Base-by-base conservation (phyloP, 805 yeast species). In the Saccharomycopsis fibuligera region DNA sequence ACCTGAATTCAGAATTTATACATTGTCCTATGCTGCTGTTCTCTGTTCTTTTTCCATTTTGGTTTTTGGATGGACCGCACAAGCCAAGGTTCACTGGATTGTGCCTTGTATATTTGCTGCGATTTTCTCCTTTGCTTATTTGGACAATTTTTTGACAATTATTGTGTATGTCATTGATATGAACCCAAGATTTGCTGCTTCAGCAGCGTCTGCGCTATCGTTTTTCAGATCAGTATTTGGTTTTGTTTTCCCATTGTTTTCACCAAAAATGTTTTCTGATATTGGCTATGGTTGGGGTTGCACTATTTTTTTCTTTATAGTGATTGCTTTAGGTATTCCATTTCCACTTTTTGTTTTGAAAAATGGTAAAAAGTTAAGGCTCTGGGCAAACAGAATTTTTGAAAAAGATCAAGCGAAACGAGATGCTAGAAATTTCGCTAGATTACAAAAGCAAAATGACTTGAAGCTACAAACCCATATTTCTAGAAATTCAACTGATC, bases 51-150 rank as follows among this genome's bases (percentile, higher is more conserved):
- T 71, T 14, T 87, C 86, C 0, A 64, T 82, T 37, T 64, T 83
- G 48, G 78, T 85, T 79, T 83, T 76, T 57, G 89, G 88, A 14
- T 83, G 88, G 88, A 72, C 81, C 31, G 81, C 83, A 2, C 67
- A 79, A 58, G 67, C 73, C 33, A 59, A 72, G 24, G 57, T 77
- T 37, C 77, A 69, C 46, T 83, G 84, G 82, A 69, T 82, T 35
- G 74, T 80, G 70, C 85, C 87, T 86, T 4, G 70, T 78, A 21
- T 74, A 66, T 4, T 65, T 82, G 29, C 80, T 79, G 59, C 79
- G 80, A 2, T 72, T 74, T 59, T 78, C 78, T 2, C 62, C 79
- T 35, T 73, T 79, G 50, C 76, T 79, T 6, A 79, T 79, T 17
- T 82, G 82, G 64, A 86, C 78, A 57, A 68, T 78, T 21, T 73